Evolutionary conservation across 2,329 filamentous ascomycete genomes (phyloP).

Genomic region (Cephalotrichum gorgonifer): DNA sequence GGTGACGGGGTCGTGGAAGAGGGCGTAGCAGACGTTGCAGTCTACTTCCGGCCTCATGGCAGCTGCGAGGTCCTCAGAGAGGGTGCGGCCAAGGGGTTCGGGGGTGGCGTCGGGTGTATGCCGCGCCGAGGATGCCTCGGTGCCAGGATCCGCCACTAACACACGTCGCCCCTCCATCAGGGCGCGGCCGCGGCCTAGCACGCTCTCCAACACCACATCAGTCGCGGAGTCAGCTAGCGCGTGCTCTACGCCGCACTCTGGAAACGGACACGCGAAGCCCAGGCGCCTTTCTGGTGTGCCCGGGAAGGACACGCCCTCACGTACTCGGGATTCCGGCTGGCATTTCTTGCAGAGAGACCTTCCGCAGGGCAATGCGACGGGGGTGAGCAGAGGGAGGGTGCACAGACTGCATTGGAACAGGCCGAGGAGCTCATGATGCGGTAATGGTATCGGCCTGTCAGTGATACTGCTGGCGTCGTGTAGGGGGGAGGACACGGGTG

Average conservation of each 20-base stretch:
- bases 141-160: not conserved
- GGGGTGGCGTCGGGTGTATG: not conserved
- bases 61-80: constrained; percentile 13
- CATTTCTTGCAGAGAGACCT: constrained; percentile 67
- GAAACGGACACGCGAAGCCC: constrained; percentile 66
- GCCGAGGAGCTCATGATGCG: constrained; percentile 30
- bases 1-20: constrained; percentile 74
- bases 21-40: constrained; percentile 77
- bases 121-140: not conserved
- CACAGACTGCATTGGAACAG: constrained; percentile 72
- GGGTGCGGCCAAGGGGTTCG: constrained; percentile 11
- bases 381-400: constrained; percentile 54
- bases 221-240: constrained; percentile 64
- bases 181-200: constrained; percentile 49
- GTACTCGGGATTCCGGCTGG: constrained; percentile 54
- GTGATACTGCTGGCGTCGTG: not conserved
- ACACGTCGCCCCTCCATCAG: constrained; percentile 28
- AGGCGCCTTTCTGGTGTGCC: constrained; percentile 53
- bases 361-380: constrained; percentile 73
- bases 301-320: constrained; percentile 69
- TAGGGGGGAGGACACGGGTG: not conserved
- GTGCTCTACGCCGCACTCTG: constrained; percentile 59
- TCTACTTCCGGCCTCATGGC: constrained; percentile 55
- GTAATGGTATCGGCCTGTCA: not conserved
- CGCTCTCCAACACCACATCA: constrained; percentile 67